Evolutionary conservation across 768 basidiomycete species (phyloP).

Genomic region (Pleurotus giganteus): DNA sequence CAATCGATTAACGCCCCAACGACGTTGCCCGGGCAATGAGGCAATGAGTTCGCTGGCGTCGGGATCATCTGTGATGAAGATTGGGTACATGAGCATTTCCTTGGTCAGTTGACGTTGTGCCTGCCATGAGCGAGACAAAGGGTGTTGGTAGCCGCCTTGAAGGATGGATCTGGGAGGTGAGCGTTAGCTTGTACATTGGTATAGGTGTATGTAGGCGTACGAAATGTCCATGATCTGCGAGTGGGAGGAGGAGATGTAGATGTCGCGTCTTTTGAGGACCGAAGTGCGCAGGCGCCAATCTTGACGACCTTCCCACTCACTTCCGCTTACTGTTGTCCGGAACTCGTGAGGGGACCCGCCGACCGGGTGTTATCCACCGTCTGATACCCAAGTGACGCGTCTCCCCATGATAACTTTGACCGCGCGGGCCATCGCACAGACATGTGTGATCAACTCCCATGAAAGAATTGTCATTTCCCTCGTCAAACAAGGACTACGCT

Average conservation of each 20-base stretch:
- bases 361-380: not conserved
- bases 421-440: not conserved
- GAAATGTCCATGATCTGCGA: slow-evolving; percentile 40
- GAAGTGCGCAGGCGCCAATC: not conserved
- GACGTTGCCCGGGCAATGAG: slow-evolving; percentile 79
- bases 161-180: slow-evolving; percentile 62
- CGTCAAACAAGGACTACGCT: no score
- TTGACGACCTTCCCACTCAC: not conserved
- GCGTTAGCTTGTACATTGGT: slow-evolving; percentile 9
- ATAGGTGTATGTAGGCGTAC: slow-evolving; percentile 26
- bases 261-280: not conserved
- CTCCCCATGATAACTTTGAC: not conserved
- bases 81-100: slow-evolving; percentile 98
- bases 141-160: slow-evolving; percentile 93
- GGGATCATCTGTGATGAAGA: slow-evolving; percentile 96
- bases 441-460: not conserved
- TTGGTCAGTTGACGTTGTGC: slow-evolving; percentile 75
- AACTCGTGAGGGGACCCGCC: slow-evolving; percentile 3
- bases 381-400: slow-evolving; percentile 8
- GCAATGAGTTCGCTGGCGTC: slow-evolving; percentile 77
- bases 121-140: slow-evolving; percentile 87
- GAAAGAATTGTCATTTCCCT: no score
- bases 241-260: not conserved
- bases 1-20: slow-evolving; percentile 97
- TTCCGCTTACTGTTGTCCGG: not conserved